Base-by-base conservation (phyloP, 345 rosid species). In the Salix caprea region DNA sequence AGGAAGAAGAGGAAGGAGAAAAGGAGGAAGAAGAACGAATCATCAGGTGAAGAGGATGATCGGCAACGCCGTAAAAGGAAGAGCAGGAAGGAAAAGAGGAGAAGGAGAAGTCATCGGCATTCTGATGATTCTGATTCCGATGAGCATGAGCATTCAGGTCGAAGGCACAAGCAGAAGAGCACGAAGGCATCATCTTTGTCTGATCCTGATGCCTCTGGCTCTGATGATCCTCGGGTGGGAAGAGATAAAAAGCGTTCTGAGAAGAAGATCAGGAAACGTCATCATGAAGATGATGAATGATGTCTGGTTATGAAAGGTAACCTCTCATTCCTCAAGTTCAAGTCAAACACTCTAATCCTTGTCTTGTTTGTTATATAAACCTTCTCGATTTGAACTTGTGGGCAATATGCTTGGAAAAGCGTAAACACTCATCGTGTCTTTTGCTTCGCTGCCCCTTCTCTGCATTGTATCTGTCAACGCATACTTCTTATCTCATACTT, bases 151-250 rank as follows among this genome's bases (percentile, higher is more conserved):
- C 88, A 86, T 77, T 78, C 84, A 52, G 74, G 73, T 64, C 80
- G 85, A 69, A 76, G 86, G 79, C 84, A 71, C 54, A 77, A 77
- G 70, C 86, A 87, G 12, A 90, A 86, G 85, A 90, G 86, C 82
- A 82, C 87, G 82, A 92, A 84, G 48, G 89, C 85, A 0, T 74
- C 78, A 46, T 80, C 89, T 0, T 65, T 76, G 28, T 92, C 97
- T 62, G 93, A 87, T 77, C 86, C 88, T 7, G 85, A 80, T 72
- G 84, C 67, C 12, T 82, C 78, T 77, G 82, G 64, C 65, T 86
- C 87, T 0, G 98, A 93, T 46, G 90, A 71, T 71, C 77, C 84
- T 0, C 88, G 97, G 18, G 76, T 79, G 80, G 98, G 94, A 76
- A 80, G 96, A 76, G 86, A 83, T 11, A 80, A 89, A 50, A 87